Evolutionary conservation across 2,329 filamentous ascomycete genomes (phyloP).

Genomic region (Mollisiaceae sp.): DNA sequence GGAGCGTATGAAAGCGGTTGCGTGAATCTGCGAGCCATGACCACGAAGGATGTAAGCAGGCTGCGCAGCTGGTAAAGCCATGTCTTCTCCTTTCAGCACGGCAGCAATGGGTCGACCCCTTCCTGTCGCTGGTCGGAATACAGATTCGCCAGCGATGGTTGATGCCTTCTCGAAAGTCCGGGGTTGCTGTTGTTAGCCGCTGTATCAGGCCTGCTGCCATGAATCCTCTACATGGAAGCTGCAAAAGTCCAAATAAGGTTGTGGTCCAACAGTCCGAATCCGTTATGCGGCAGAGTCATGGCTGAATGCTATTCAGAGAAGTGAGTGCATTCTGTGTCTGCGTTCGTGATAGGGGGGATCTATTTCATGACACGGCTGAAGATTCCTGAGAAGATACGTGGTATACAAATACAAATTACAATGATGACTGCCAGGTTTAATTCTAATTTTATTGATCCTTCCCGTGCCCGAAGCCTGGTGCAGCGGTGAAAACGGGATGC

Average conservation of each 20-base stretch:
- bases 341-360: not conserved
- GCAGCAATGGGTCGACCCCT: not conserved
- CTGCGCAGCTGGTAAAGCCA: slow-evolving; percentile 39
- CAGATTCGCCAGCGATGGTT: slow-evolving; percentile 8
- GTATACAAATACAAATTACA: too few relatives aligned
- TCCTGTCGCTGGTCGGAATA: not conserved
- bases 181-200: slow-evolving; percentile 15
- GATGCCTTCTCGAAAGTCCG: slow-evolving; percentile 1
- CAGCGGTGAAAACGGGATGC: not conserved
- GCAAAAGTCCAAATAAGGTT: slow-evolving; percentile 18
- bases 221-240: not conserved
- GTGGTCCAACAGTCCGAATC: not conserved
- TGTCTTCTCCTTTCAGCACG: slow-evolving; percentile 16
- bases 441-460: slow-evolving; percentile 14
- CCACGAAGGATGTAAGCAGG: slow-evolving; percentile 75
- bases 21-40: slow-evolving; percentile 81
- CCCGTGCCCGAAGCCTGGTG: not conserved
- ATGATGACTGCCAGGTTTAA: slow-evolving; percentile 8
- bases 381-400: slow-evolving; percentile 12
- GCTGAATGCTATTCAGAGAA: slow-evolving; percentile 16
- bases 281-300: slow-evolving; percentile 17
- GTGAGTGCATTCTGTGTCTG: not conserved
- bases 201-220: slow-evolving; percentile 8
- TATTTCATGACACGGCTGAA: slow-evolving; percentile 12
- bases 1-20: slow-evolving; percentile 70